Conservation (phyloP, 352 stramenopile genomes). For the Globisporangium iwayamae region DNA sequence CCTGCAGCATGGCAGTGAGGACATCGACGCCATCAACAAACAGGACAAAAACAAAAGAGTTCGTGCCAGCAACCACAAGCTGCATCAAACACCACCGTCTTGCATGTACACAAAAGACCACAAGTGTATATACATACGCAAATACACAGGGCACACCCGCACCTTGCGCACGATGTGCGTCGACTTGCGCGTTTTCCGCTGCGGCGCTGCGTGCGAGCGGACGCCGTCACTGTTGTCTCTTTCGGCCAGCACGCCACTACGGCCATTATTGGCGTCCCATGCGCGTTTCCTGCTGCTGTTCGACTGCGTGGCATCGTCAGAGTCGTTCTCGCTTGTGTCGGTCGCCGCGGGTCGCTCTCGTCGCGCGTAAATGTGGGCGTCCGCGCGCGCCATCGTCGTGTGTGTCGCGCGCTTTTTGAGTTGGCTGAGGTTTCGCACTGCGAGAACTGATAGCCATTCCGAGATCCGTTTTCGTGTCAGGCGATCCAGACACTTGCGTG, state of each 20-base stretch:
- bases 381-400: background rate
- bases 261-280: background rate
- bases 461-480: background rate
- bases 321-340: background rate
- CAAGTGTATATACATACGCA: background rate
- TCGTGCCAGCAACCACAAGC: no score
- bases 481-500: conserved; percentile 1
- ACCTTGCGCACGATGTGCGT: conserved; percentile 19
- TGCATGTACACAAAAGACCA: background rate
- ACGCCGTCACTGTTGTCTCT: background rate
- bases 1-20: conserved; percentile 9
- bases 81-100: no score
- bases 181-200: conserved; percentile 12
- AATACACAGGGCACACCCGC: background rate
- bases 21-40: no score
- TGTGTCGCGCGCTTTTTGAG: no score
- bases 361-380: background rate
- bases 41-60: no score
- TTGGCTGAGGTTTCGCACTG: no score
- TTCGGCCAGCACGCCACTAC: background rate
- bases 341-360: background rate
- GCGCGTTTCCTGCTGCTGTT: background rate
- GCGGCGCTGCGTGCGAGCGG: background rate
- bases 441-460: no score
- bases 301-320: background rate